These are phyloP conservation scores for Fragilaria radians DNA, from an alignment of 108 stramenopile genomes.

Conservation along the genomic window DNA sequence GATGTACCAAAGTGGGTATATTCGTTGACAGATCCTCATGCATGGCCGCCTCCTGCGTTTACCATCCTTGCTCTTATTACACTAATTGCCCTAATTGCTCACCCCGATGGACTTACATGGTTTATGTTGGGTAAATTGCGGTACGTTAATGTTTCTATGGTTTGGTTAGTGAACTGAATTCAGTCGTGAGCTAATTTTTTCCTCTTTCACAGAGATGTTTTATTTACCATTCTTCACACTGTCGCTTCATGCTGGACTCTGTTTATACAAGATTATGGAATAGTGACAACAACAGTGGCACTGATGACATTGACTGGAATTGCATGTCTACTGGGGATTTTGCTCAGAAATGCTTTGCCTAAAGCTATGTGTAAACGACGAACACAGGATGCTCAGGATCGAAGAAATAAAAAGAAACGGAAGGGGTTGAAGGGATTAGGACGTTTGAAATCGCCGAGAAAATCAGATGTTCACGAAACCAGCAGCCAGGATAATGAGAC, in stretches of 20 bases:
- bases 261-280: constrained; percentile 35
- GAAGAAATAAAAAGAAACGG: constrained; percentile 35
- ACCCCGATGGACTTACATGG: constrained; percentile 73
- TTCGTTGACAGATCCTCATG: constrained; percentile 20
- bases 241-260: constrained; percentile 20
- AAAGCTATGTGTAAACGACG: neutral
- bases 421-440: neutral
- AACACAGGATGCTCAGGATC: neutral
- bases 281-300: constrained; percentile 35
- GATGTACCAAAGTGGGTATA: neutral
- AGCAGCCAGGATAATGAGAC: too few relatives aligned
- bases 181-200: neutral
- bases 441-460: neutral
- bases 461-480: too few relatives aligned
- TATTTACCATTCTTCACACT: constrained; percentile 20
- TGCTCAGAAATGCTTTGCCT: constrained; percentile 1
- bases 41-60: constrained; percentile 51
- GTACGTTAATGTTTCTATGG: constrained; percentile 19
- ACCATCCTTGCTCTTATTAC: constrained; percentile 44
- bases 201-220: constrained; percentile 14
- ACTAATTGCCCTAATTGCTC: constrained; percentile 47
- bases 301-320: constrained; percentile 29
- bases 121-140: constrained; percentile 47
- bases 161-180: neutral
- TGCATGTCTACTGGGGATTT: constrained; percentile 5